These are phyloP conservation scores for Wickerhamiella spandovensis DNA, from an alignment of 805 yeast genomes.

Conservation along the genomic window DNA sequence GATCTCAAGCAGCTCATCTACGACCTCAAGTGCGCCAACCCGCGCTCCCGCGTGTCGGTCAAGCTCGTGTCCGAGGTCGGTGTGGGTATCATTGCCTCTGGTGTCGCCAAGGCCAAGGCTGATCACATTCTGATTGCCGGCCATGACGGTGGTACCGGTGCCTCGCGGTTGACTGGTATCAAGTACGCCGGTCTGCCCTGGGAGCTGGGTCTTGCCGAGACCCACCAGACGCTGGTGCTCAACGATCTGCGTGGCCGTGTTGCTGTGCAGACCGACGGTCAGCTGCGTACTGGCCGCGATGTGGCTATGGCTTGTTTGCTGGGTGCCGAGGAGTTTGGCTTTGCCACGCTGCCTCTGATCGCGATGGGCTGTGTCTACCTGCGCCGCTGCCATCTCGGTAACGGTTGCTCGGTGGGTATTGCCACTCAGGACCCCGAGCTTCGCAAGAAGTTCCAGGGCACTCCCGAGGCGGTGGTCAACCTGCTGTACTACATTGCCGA, in stretches of 20 bases:
- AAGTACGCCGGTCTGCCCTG: constrained; percentile 97
- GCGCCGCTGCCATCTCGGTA: constrained; percentile 85
- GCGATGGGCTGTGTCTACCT: constrained; percentile 97
- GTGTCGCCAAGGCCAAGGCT: constrained; percentile 98
- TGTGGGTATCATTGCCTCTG: constrained; percentile 97
- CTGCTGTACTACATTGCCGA: constrained; percentile 91
- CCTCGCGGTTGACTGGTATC: constrained; percentile 93
- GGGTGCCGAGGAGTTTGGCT: constrained; percentile 98
- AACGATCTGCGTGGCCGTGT: constrained; percentile 95
- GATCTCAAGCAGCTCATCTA: constrained; percentile 93
- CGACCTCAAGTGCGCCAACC: constrained; percentile 93
- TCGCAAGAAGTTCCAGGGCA: constrained; percentile 84
- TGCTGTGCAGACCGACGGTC: constrained; percentile 96
- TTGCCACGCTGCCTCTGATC: constrained; percentile 93
- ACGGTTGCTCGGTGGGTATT: constrained; percentile 90
- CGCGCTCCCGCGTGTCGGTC: constrained; percentile 92
- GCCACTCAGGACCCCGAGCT: constrained; percentile 96
- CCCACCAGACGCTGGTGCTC: constrained; percentile 91
- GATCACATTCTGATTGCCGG: constrained; percentile 93
- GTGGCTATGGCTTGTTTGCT: constrained; percentile 89
- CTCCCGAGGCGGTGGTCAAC: constrained; percentile 96
- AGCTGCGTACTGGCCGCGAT: constrained; percentile 92
- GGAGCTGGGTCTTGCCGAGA: constrained; percentile 97
- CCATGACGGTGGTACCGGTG: constrained; percentile 99
- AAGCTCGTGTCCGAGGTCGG: constrained; percentile 97